A percentile compares a stretch with the other conserved stretches of the same genome.
phyloP scores from a whole-genome alignment of 1,139 yeast species.

The Suhomyces anneliseae region DNA sequence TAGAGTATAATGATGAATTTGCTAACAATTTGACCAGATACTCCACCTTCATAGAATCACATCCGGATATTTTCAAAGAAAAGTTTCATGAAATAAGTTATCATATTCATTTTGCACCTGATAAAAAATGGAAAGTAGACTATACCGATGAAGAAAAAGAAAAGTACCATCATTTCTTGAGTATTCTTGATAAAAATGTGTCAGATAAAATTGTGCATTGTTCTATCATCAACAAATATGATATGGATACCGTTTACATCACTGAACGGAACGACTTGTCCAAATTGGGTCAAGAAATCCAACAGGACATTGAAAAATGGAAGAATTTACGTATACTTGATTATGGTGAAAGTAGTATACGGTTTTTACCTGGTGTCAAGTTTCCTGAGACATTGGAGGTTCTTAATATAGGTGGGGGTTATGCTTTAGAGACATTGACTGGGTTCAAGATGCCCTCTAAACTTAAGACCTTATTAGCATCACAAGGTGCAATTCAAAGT shows the following conservation, averaged over 20 bases:
- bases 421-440: conserved; percentile 40
- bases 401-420: conserved; percentile 44
- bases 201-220: conserved; percentile 38
- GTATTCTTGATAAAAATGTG: conserved; percentile 22
- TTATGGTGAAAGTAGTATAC: conserved; percentile 40
- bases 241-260: conserved; percentile 34
- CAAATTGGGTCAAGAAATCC: conserved; percentile 40
- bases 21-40: conserved; percentile 24
- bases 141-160: conserved; percentile 27
- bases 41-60: conserved; percentile 23
- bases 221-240: conserved; percentile 42
- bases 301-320: conserved; percentile 41
- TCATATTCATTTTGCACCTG: conserved; percentile 39
- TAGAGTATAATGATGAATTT: conserved; percentile 36
- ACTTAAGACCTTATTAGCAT: conserved; percentile 33
- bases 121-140: conserved; percentile 35
- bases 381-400: conserved; percentile 41
- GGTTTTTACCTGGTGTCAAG: conserved; percentile 42
- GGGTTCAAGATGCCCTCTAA: conserved; percentile 44
- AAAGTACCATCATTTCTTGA: conserved; percentile 28
- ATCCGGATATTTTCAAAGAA: conserved; percentile 13
- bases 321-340: conserved; percentile 34
- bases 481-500: conserved; percentile 36
- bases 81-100: conserved; percentile 30
- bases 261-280: conserved; percentile 38